Percentiles rank a stretch among this genome's conserved stretches.
These are phyloP conservation scores for Themeda triandra DNA, from an alignment of 176 grass and related monocot genomes.

Conservation along the genomic window DNA sequence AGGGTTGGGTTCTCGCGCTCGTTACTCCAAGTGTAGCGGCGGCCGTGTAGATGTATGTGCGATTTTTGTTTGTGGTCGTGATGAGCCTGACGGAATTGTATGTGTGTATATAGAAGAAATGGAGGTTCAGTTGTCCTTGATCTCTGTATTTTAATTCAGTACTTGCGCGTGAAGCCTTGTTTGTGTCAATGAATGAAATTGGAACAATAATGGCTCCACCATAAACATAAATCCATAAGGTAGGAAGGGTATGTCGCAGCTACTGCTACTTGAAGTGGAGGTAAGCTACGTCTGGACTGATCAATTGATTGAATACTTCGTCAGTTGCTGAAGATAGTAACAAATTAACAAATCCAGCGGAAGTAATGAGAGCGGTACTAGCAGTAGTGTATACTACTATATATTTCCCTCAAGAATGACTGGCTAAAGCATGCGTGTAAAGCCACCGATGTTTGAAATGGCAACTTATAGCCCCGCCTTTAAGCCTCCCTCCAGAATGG, in stretches of 20 bases:
- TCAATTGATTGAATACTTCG: background rate
- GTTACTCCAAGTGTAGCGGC: too few relatives aligned
- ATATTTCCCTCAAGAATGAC: too few relatives aligned
- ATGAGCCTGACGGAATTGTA: background rate
- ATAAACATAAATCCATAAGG: background rate
- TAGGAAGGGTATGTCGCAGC: constrained; percentile 12
- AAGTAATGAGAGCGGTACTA: too few relatives aligned
- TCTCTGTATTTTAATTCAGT: background rate
- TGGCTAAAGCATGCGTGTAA: too few relatives aligned
- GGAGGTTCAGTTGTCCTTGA: background rate
- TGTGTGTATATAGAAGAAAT: background rate
- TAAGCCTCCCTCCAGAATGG: too few relatives aligned
- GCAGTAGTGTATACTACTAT: too few relatives aligned
- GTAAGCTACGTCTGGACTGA: background rate
- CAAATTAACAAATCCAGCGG: background rate
- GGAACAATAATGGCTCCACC: constrained; percentile 17
- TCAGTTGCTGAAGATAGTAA: background rate
- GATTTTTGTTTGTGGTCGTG: background rate
- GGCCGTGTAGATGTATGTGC: background rate
- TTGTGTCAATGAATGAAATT: background rate
- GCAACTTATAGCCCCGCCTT: too few relatives aligned
- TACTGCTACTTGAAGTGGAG: background rate
- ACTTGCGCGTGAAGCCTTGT: constrained; percentile 25
- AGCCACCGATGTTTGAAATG: too few relatives aligned
- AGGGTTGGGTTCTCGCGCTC: too few relatives aligned